Evolutionary conservation across 2,329 filamentous ascomycete genomes (phyloP).

Genomic region (Colletotrichum sp.): DNA sequence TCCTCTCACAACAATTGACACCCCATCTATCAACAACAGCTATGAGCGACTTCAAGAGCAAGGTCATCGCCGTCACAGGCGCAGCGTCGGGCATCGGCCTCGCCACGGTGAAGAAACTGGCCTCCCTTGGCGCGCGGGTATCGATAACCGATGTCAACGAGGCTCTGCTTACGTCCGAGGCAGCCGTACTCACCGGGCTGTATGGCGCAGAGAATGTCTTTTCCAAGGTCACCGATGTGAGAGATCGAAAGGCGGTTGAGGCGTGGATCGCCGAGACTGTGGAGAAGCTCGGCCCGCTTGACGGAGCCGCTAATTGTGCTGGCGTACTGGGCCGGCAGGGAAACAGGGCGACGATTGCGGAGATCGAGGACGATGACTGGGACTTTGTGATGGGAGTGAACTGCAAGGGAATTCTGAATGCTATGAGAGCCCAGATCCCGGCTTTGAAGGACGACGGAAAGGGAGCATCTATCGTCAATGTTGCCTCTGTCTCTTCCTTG

Average conservation of each 20-base stretch:
- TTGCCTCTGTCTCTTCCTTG: constrained; percentile 45
- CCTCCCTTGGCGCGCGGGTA: constrained; percentile 46
- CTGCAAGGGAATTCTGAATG: constrained; percentile 53
- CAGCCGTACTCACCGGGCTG: not conserved
- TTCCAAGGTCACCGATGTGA: constrained; percentile 20
- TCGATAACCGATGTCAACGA: constrained; percentile 53
- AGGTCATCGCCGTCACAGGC: constrained; percentile 55
- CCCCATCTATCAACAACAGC: not conserved
- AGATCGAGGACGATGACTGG: constrained; percentile 45
- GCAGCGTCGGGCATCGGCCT: constrained; percentile 56
- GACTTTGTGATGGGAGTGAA: constrained; percentile 49
- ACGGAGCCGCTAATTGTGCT: constrained; percentile 48
- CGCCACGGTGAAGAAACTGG: constrained; percentile 49
- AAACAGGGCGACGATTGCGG: constrained; percentile 20
- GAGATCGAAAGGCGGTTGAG: constrained; percentile 21
- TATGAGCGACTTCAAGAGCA: constrained; percentile 29
- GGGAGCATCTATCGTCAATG: constrained; percentile 51
- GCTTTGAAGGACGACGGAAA: constrained; percentile 35
- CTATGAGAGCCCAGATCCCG: constrained; percentile 52
- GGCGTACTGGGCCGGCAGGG: constrained; percentile 24
- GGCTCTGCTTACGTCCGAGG: constrained; percentile 28
- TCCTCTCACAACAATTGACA: not conserved
- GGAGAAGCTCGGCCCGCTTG: constrained; percentile 37
- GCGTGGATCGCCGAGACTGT: constrained; percentile 37
- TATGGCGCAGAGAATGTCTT: constrained; percentile 1